phyloP scores from a whole-genome alignment of 169 alveolate species.

The Theileria equi region DNA sequence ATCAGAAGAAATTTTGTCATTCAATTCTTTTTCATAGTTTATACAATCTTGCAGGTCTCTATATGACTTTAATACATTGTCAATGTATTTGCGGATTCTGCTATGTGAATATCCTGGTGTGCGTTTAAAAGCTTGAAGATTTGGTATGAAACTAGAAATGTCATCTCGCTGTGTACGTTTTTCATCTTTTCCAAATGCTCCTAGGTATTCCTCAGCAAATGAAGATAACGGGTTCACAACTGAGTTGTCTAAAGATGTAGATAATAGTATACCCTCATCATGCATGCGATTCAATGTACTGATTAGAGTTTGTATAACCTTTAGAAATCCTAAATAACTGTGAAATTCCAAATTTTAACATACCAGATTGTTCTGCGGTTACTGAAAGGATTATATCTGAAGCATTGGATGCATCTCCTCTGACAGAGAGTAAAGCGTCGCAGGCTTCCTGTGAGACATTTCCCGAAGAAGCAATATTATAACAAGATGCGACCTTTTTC shows the following conservation, averaged over 20 bases:
- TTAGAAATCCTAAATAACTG: slow-evolving; percentile 15
- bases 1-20: slow-evolving; percentile 10
- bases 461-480: slow-evolving; percentile 33
- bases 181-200: slow-evolving; percentile 30
- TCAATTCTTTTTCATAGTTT: slow-evolving; percentile 37
- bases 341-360: background rate
- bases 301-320: slow-evolving; percentile 21
- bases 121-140: slow-evolving; percentile 30
- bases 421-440: slow-evolving; percentile 33
- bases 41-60: slow-evolving; percentile 40
- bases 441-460: slow-evolving; percentile 6
- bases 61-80: slow-evolving; percentile 47
- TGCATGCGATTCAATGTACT: slow-evolving; percentile 8
- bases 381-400: slow-evolving; percentile 20
- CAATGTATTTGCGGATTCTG: slow-evolving; percentile 38
- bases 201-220: slow-evolving; percentile 23
- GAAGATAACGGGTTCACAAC: slow-evolving; percentile 23
- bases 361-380: slow-evolving; percentile 57
- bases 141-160: slow-evolving; percentile 52
- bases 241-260: background rate
- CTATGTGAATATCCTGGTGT: slow-evolving; percentile 43
- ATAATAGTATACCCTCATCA: slow-evolving; percentile 15
- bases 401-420: slow-evolving; percentile 19
- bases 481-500: slow-evolving; percentile 9
- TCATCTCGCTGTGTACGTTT: slow-evolving; percentile 34